Conservation (phyloP, 495 filamentous ascomycete species). For the Penicillium pancosmium region DNA sequence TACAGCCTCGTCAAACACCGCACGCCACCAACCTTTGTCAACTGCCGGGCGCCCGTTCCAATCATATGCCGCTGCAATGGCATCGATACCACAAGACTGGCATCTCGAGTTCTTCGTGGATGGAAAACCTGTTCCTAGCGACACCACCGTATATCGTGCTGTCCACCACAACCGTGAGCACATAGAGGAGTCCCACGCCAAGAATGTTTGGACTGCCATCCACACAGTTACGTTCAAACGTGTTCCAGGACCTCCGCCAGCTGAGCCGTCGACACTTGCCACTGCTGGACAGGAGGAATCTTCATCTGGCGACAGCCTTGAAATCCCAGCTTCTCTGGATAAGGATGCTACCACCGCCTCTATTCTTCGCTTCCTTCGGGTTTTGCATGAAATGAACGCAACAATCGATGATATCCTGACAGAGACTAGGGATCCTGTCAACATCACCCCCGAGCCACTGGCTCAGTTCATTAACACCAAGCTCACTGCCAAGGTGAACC, state of each 20-base stretch:
- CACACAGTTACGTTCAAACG: conserved; percentile 92
- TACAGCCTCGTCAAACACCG: conserved; percentile 33
- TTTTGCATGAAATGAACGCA: conserved; percentile 90
- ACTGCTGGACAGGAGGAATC: conserved; percentile 50
- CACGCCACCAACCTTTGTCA: conserved; percentile 42
- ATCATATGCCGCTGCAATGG: conserved; percentile 82
- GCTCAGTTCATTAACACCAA: conserved; percentile 99
- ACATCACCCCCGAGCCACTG: conserved; percentile 79
- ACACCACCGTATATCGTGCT: conserved; percentile 95
- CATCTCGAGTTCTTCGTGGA: conserved; percentile 95
- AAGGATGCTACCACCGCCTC: conserved; percentile 81
- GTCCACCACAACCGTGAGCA: conserved; percentile 74
- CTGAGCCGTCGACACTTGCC: conserved; percentile 70
- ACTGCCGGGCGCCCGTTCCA: conserved; percentile 53
- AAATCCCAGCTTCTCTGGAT: conserved; percentile 79
- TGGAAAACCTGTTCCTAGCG: conserved; percentile 78
- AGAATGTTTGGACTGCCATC: conserved; percentile 85
- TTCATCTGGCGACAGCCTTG: conserved; percentile 48
- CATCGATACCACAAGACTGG: conserved; percentile 83
- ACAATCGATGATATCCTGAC: conserved; percentile 95
- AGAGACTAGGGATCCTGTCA: conserved; percentile 73
- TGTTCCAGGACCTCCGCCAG: conserved; percentile 82
- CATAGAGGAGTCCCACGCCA: conserved; percentile 65
- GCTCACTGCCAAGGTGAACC: conserved; percentile 97
- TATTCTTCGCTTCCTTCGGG: conserved; percentile 86